phyloP scores from a whole-genome alignment of 2,329 filamentous ascomycete genomes.

The Xylaria sp. region DNA sequence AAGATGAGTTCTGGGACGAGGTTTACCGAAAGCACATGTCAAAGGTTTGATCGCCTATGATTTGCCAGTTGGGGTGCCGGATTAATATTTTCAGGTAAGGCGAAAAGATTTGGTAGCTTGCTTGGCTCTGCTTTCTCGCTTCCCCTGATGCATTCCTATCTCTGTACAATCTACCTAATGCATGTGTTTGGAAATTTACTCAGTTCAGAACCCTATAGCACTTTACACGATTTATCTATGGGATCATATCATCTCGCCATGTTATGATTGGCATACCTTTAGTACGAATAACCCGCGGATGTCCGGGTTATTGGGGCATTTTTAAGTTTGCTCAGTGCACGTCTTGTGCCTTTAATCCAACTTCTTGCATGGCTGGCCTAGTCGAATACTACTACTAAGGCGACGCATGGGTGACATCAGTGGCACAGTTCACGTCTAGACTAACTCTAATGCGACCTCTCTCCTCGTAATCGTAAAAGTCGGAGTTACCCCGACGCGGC shows the following conservation, averaged over 20 bases:
- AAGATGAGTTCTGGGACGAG: background rate
- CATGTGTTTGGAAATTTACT: background rate
- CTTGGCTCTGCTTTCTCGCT: background rate
- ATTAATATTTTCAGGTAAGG: background rate
- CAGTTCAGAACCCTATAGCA: background rate
- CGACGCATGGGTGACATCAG: background rate
- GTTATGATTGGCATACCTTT: background rate
- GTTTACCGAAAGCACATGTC: constrained; percentile 33
- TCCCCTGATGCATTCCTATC: background rate
- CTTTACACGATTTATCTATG: background rate
- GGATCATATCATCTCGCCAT: background rate
- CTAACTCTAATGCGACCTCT: constrained; percentile 3
- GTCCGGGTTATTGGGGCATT: background rate
- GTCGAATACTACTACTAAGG: background rate
- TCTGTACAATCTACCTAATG: background rate
- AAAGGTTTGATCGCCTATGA: constrained; percentile 11
- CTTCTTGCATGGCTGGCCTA: background rate
- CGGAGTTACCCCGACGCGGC: background rate
- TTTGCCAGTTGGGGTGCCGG: background rate
- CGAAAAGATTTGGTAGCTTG: background rate
- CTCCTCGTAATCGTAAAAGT: background rate
- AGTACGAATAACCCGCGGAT: background rate
- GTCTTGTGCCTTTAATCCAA: background rate
- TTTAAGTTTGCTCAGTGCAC: background rate
- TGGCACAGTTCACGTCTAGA: background rate